Base-by-base conservation (phyloP, 1,139 yeast genomes). In the Sugiyamaella castrensis region DNA sequence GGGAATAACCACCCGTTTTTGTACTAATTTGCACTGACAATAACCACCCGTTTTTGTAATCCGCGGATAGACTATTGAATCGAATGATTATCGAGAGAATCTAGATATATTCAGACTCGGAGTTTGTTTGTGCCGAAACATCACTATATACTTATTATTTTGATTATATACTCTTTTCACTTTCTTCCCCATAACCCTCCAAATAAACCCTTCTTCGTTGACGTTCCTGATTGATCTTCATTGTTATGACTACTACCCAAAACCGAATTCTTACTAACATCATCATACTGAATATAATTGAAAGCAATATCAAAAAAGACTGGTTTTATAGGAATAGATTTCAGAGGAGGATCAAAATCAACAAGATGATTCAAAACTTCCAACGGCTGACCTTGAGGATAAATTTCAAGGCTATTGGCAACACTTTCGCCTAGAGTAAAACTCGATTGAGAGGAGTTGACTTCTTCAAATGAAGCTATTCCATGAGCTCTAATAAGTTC, bases 231-330 rank as follows among this genome's bases (percentile, higher is more conserved):
- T 8, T 13, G 24, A 10, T 39, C 26, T 2, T n/a, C 38, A 11
- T 16, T 13, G 6, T 37, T 35, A 12, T 28, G 29, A 24, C 31
- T 31, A 26, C 41, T 8, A 11, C 7, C 31, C 2, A 48, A 43
- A 28, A 48, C 51, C 15, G 35, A 37, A 28, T 35, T 28, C 29
- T 44, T 48, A 34, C 48, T 39, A 19, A 4, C 34, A 19, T 41
- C 37, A 16, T 48, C 46, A 15, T 48, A 45, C 42, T 75, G 73
- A 47, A 91, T 78, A 62, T 87, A 89, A 65, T 89, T 89, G 71
- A 74, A 89, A 0, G 95, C 97, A 60, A 87, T 74, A 65, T 91
- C 98, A 62, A 88, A 91, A 60, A 89, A 77, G 8, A 89, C 95
- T 0, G 98, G 96, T 67, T 91, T 91, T 51, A 84, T 79, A 51